Evolutionary conservation across 495 filamentous ascomycete genomes (phyloP), one percentile per base, ranked within the genome.

Genomic region (Podospora comata): DNA sequence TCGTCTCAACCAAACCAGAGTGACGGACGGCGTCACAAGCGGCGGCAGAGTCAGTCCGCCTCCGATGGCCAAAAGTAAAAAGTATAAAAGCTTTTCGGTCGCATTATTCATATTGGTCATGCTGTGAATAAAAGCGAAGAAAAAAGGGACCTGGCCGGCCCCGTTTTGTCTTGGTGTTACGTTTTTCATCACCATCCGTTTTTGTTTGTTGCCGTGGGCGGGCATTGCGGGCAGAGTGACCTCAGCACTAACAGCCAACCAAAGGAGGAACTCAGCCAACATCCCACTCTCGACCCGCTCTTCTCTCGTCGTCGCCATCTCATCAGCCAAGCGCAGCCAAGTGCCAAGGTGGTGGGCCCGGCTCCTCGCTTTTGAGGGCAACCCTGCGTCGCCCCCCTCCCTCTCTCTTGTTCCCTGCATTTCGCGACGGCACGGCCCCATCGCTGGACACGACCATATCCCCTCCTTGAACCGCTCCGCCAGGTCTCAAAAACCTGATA

Each of bases 401-500:
- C 61, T 63, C 61, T 44, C 27, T 20, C 62, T 39, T 61, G 32
- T 60, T 56, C 64, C 62, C 60, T 65, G 60, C 53, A 26, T 58
- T 39, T 65, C 62, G 18, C 57, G 62, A 57, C 28, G 39, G 39
- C 60, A 55, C 59, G 66, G 55, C 55, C 55, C 55, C 55, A 58
- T 58, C 65, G 55, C 56, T 65, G 68, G 39, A 48, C 69, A 71
- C 66, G 53, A 64, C 65, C 69, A 66, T 53, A 54, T 71, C 65
- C 57, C 66, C 18, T 62, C 64, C 64, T 66, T 62, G 64, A 19
- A 16, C 30, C 4, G 30, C 68, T 74, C 72, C 72, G 68, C 70
- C 39, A 64, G 66, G 11, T 64, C 67, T 48, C 65, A 73, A 71
- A 48, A 77, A 71, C 75, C 72, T 77, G 70, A 74, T 76, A 73